Evolutionary conservation across 176 grass and related monocot genomes (phyloP).

Genomic region (Cenchrus purpureus): DNA sequence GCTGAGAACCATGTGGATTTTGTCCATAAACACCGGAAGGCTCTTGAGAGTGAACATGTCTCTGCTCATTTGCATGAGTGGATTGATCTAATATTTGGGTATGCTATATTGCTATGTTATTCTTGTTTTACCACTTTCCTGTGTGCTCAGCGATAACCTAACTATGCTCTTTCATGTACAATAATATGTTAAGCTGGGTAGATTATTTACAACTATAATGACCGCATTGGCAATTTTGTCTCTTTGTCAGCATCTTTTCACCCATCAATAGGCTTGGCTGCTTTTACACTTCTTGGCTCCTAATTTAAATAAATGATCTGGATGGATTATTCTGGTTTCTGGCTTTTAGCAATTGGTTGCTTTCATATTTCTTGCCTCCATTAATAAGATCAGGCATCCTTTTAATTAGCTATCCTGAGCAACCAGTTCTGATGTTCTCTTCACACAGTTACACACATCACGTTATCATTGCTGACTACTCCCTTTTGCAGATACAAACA

Average conservation of each 20-base stretch:
- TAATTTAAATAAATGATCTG: conserved; percentile 18
- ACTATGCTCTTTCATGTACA: background rate
- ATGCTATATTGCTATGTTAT: conserved; percentile 16
- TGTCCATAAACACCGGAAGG: conserved; percentile 94
- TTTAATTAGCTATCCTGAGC: conserved; percentile 25
- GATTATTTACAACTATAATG: background rate
- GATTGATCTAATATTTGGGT: conserved; percentile 99
- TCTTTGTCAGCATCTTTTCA: conserved; percentile 10
- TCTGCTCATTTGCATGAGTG: conserved; percentile 96
- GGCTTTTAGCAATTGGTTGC: background rate
- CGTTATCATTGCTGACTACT: conserved; percentile 18
- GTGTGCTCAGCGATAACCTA: background rate
- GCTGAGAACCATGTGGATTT: conserved; percentile 94
- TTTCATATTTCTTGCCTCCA: background rate
- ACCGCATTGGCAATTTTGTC: background rate
- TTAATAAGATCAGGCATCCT: conserved; percentile 10
- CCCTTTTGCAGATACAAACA: conserved; percentile 88
- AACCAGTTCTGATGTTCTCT: conserved; percentile 30
- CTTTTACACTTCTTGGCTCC: conserved; percentile 26
- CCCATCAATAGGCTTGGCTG: background rate
- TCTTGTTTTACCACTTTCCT: conserved; percentile 23
- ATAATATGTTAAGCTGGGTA: background rate
- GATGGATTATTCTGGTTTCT: conserved; percentile 7
- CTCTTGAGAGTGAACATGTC: conserved; percentile 95
- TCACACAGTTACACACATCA: background rate